A percentile compares a stretch with the other conserved stretches of the same genome.
Conservation (phyloP, 2,329 filamentous ascomycete genomes). For the Huntiella savannae region DNA sequence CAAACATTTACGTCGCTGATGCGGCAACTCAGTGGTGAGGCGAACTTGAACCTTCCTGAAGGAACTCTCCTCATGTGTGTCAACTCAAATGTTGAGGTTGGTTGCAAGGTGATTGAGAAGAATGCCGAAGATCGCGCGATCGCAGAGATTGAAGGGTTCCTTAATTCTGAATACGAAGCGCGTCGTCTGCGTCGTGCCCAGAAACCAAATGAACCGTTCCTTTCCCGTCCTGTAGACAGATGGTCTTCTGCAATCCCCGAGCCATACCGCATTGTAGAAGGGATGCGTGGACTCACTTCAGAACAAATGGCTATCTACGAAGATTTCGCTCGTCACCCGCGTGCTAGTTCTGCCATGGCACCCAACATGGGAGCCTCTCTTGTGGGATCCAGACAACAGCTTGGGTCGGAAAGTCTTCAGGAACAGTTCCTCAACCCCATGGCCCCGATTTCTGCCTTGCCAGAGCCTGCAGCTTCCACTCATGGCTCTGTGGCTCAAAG, state of each 20-base stretch:
- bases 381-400: constrained; percentile 40
- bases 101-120: constrained; percentile 85
- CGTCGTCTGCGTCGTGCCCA: constrained; percentile 57
- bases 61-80: constrained; percentile 97
- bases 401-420: constrained; percentile 45
- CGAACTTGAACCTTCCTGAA: constrained; percentile 73
- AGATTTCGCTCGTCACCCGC: constrained; percentile 76
- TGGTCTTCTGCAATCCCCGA: constrained; percentile 91
- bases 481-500: constrained; percentile 31
- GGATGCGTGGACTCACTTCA: constrained; percentile 52
- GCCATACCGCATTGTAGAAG: constrained; percentile 71
- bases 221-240: constrained; percentile 62
- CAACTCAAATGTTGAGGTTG: constrained; percentile 87
- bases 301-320: constrained; percentile 95
- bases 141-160: constrained; percentile 85
- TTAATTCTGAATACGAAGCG: constrained; percentile 60
- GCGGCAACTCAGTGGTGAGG: constrained; percentile 44
- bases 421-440: constrained; percentile 37
- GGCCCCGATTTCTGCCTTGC: constrained; percentile 37
- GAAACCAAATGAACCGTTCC: constrained; percentile 66
- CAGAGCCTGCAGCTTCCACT: constrained; percentile 38
- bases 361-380: constrained; percentile 35
- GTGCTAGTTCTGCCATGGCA: constrained; percentile 37
- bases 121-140: constrained; percentile 86
- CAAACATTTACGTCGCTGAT: constrained; percentile 98